Percentiles rank a stretch among this genome's conserved stretches.
These are phyloP conservation scores for Micractinium sp. DNA, from an alignment of 139 green algal species.

Conservation along the genomic window DNA sequence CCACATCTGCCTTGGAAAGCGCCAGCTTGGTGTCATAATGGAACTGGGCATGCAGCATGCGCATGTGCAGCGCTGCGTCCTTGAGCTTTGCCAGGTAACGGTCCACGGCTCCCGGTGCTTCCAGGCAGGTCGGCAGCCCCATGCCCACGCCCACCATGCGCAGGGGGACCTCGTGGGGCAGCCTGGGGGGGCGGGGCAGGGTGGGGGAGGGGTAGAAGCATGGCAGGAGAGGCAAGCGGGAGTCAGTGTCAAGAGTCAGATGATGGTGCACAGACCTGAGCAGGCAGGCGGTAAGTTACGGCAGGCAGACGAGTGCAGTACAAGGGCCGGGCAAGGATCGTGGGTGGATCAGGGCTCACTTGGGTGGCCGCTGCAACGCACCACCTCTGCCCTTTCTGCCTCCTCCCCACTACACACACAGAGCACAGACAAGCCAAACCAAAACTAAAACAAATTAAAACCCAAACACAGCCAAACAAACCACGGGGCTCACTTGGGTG, in stretches of 20 bases:
- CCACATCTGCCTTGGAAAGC: slow-evolving; percentile 31
- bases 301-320: too few species aligned
- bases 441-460: too few species aligned
- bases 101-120: not conserved
- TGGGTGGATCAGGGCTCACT: too few species aligned
- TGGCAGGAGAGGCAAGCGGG: not conserved
- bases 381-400: too few species aligned
- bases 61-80: slow-evolving; percentile 44
- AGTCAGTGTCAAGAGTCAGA: not conserved
- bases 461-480: not conserved
- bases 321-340: not conserved
- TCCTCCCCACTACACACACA: too few species aligned
- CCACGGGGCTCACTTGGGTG: slow-evolving; percentile 5
- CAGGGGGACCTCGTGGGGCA: slow-evolving; percentile 47
- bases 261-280: not conserved
- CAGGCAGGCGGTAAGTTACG: not conserved
- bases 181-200: slow-evolving; percentile 17
- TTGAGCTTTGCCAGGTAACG: slow-evolving; percentile 49
- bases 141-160: slow-evolving; percentile 51
- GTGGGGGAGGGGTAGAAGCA: not conserved
- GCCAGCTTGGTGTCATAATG: slow-evolving; percentile 37
- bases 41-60: slow-evolving; percentile 46
- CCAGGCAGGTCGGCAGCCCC: slow-evolving; percentile 33
- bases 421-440: too few species aligned
- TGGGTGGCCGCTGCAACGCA: too few species aligned